Percentiles rank a stretch among this genome's conserved stretches.
These are phyloP conservation scores for Wickerhamomyces queroliae DNA, from an alignment of 805 yeast genomes.

Conservation along the genomic window DNA sequence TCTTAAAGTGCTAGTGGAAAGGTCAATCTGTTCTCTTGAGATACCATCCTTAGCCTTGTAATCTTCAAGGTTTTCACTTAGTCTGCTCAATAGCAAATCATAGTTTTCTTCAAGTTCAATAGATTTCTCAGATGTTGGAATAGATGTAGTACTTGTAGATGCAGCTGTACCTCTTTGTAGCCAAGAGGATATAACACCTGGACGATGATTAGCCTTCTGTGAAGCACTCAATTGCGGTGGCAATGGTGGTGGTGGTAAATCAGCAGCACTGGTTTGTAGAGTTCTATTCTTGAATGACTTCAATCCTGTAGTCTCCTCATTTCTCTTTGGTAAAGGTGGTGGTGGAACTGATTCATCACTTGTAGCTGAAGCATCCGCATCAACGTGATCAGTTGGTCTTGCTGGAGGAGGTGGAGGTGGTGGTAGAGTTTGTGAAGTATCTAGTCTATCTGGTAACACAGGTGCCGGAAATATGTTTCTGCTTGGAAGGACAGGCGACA, in stretches of 20 bases:
- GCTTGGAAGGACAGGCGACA: too few species aligned
- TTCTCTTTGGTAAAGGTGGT: conserved; percentile 33
- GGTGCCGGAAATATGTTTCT: too few species aligned
- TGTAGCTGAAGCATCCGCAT: conserved; percentile 4
- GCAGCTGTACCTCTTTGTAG: conserved; percentile 10
- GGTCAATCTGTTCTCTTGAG: conserved; percentile 44
- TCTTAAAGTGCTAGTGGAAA: conserved; percentile 41
- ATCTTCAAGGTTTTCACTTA: conserved; percentile 47
- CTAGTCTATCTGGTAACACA: conserved; percentile 2
- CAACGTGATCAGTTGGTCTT: conserved; percentile 1
- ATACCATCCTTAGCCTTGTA: conserved; percentile 42
- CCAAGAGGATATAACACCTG: conserved; percentile 19
- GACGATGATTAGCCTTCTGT: conserved; percentile 19
- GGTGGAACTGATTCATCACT: conserved; percentile 8
- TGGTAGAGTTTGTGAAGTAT: neutral
- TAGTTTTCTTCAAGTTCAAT: conserved; percentile 34
- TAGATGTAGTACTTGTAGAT: conserved; percentile 3
- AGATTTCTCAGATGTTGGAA: conserved; percentile 15
- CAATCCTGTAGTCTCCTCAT: conserved; percentile 2
- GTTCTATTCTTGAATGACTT: neutral
- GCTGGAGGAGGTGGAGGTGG: conserved; percentile 4
- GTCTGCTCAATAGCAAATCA: conserved; percentile 56
- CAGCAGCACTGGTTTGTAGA: conserved; percentile 23
- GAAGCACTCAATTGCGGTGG: conserved; percentile 20
- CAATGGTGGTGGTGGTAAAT: conserved; percentile 20